Percentiles rank a stretch among this genome's conserved stretches.
These are phyloP conservation scores for Alternaria conjuncta DNA, from an alignment of 2,329 filamentous ascomycete genomes.

Conservation along the genomic window DNA sequence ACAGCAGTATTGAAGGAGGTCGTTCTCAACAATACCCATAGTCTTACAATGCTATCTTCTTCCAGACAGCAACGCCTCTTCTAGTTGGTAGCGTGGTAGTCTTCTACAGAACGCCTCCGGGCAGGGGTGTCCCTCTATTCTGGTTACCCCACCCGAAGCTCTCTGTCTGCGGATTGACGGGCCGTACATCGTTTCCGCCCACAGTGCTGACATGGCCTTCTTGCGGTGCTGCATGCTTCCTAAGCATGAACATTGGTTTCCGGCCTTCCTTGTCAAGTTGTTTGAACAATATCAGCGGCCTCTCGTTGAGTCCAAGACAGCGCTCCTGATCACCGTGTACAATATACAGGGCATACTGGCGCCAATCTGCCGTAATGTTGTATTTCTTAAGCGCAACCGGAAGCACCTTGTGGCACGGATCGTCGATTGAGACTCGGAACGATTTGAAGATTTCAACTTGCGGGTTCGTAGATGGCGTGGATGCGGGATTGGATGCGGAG, in stretches of 20 bases:
- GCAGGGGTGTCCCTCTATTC: slow-evolving; percentile 32
- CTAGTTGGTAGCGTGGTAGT: neutral
- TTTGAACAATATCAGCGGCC: slow-evolving; percentile 94
- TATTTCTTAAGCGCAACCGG: slow-evolving; percentile 97
- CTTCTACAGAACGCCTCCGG: slow-evolving; percentile 30
- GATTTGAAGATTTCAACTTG: slow-evolving; percentile 97
- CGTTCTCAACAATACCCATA: neutral
- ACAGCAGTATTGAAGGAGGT: neutral
- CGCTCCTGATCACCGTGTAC: slow-evolving; percentile 98
- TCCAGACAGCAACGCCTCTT: neutral
- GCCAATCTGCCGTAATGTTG: slow-evolving; percentile 97
- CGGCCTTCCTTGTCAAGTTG: slow-evolving; percentile 95
- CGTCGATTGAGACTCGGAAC: slow-evolving; percentile 96
- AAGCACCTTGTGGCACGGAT: slow-evolving; percentile 95
- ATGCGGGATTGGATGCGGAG: slow-evolving; percentile 26
- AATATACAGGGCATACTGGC: slow-evolving; percentile 96
- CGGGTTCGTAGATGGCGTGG: slow-evolving; percentile 50
- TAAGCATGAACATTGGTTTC: slow-evolving; percentile 99
- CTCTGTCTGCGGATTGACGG: slow-evolving; percentile 26
- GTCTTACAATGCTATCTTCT: slow-evolving; percentile 8
- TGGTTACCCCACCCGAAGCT: slow-evolving; percentile 34
- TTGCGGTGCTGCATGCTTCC: slow-evolving; percentile 66
- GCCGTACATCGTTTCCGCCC: slow-evolving; percentile 42
- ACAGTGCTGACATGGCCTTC: slow-evolving; percentile 55
- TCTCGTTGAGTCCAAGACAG: slow-evolving; percentile 88